Evolutionary conservation across 768 basidiomycete species (phyloP), one percentile per base, ranked within the genome.

Genomic region (Russula brevipes): DNA sequence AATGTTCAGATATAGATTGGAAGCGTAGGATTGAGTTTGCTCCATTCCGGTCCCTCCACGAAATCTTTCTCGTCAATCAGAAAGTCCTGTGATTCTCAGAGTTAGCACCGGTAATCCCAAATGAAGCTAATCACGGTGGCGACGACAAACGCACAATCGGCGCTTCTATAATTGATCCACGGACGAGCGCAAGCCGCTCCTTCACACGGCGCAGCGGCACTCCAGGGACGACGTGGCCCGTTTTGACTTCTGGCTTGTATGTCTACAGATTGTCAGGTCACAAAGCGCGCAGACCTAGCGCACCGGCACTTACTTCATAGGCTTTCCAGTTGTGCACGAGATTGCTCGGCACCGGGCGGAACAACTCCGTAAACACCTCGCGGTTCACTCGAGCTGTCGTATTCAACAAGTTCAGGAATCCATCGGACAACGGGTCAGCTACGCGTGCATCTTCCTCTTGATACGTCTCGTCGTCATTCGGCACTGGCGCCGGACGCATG

Each of bases 291-390:
- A n/a, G 0, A 33, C 17, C 11, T 14, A 24, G 36, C 3, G 14
- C 31, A 10, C 2, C 10, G 16, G 35, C 17, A 52, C 62, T 41
- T 42, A 89, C 89, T 56, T 88, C 85, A 71, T 94, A 96, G 5
- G 84, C 82, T 9, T 81, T 76, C 92, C 91, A 94, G 60, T 80
- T 80, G 65, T 86, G 80, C 54, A 95, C 88, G 33, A 88, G 74
- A 74, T 97, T 93, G 12, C 85, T 88, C 4, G 94, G 93, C 16
- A 92, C 84, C n/a, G 89, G 86, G 45, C 85, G 81, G 80, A 96
- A 97, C 36, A 94, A 69, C 75, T 92, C 90, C 5, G 88, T 86
- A 69, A 93, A 96, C 59, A 94, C 80, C 71, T 90, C 88, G 59
- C 91, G 79, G 72, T 98, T 98, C 76, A 75, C 82, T 63, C 81